These are phyloP conservation scores for Infundibulicybe gibba DNA, from an alignment of 768 basidiomycete genomes.

Conservation along the genomic window DNA sequence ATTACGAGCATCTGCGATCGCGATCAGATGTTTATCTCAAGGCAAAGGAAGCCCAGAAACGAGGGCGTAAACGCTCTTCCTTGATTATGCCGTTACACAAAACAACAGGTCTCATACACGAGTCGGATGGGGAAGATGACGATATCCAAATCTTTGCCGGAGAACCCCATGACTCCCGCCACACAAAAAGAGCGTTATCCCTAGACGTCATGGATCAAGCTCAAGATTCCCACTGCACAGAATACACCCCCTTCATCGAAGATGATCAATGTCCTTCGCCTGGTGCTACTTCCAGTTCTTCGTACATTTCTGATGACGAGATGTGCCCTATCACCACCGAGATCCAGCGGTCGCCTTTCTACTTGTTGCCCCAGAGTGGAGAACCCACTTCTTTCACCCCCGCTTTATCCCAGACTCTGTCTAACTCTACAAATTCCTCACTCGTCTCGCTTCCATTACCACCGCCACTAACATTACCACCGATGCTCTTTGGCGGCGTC, in stretches of 20 bases:
- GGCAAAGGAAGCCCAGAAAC: conserved; percentile 34
- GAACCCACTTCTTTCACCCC: conserved; percentile 21
- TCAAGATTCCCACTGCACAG: conserved; percentile 12
- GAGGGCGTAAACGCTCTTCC: conserved; percentile 37
- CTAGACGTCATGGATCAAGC: conserved; percentile 36
- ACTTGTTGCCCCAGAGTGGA: conserved; percentile 6
- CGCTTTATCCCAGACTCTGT: conserved; percentile 28
- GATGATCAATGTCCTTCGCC: conserved; percentile 28
- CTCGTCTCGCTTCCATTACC: conserved; percentile 29
- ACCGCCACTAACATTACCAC: conserved; percentile 10
- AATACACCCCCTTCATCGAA: conserved; percentile 1
- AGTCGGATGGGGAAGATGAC: conserved; percentile 46
- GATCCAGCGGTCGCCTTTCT: neutral
- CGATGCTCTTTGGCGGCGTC: conserved; percentile 6
- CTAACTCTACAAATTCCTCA: conserved; percentile 36
- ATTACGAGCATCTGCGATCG: conserved; percentile 57
- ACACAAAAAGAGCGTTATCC: conserved; percentile 41
- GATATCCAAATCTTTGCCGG: conserved; percentile 55
- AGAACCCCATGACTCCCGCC: conserved; percentile 20
- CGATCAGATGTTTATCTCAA: conserved; percentile 32
- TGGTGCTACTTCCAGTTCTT: conserved; percentile 19
- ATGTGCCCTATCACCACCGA: conserved; percentile 9
- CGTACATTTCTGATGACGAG: conserved; percentile 31
- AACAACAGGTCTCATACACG: conserved; percentile 16
- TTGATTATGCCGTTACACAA: conserved; percentile 12